A percentile compares a stretch with the other conserved stretches of the same genome.
phyloP scores from a whole-genome alignment of 2,329 filamentous ascomycete genomes.

The Trichoderma lentiforme region DNA sequence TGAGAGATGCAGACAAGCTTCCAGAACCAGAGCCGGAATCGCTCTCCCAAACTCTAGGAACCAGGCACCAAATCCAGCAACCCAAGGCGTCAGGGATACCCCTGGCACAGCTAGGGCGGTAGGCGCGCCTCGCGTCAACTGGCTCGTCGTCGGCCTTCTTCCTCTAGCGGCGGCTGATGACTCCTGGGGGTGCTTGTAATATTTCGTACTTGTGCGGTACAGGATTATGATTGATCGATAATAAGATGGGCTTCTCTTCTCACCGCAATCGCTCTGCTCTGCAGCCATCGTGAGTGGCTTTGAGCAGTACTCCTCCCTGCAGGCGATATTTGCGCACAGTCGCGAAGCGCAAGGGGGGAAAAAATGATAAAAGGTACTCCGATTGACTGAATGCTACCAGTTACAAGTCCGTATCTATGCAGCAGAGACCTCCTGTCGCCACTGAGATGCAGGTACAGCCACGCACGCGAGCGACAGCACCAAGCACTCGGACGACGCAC shows the following conservation, averaged over 20 bases:
- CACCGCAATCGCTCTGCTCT: neutral
- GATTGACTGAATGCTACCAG: neutral
- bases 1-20: neutral
- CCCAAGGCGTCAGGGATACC: neutral
- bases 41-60: neutral
- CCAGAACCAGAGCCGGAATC: neutral
- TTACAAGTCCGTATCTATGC: neutral
- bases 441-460: conserved; percentile 14
- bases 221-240: neutral
- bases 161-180: neutral
- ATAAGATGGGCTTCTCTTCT: neutral
- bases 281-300: neutral
- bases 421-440: neutral
- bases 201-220: neutral
- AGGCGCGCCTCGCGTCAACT: conserved; percentile 8
- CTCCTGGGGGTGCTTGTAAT: neutral
- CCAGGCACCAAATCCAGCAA: neutral
- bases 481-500: neutral
- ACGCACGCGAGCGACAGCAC: conserved; percentile 13
- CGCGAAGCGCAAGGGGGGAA: neutral
- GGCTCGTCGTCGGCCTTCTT: neutral
- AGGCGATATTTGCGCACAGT: neutral
- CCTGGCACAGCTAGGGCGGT: neutral
- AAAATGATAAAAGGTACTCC: neutral
- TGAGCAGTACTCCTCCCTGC: neutral